Conservation (phyloP, 2,329 filamentous ascomycete species). For the Aspergillus flavus region DNA sequence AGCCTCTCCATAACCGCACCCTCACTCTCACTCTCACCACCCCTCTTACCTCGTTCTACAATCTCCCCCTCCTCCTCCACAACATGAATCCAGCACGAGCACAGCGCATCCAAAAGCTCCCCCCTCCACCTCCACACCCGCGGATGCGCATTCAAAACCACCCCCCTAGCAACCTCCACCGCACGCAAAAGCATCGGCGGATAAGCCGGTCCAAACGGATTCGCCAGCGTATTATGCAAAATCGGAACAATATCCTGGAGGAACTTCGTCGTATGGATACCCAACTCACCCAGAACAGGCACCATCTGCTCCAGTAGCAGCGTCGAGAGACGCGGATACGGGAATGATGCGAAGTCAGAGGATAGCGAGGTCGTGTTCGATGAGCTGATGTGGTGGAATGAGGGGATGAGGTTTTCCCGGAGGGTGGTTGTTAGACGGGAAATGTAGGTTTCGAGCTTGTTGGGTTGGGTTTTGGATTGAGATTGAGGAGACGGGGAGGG, state of each 20-base stretch:
- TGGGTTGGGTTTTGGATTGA: conserved; percentile 27
- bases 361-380: conserved; percentile 41
- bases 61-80: conserved; percentile 37
- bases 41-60: not conserved
- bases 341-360: conserved; percentile 48
- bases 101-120: conserved; percentile 65
- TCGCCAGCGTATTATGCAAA: conserved; percentile 64
- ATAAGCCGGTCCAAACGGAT: conserved; percentile 66
- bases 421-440: conserved; percentile 30
- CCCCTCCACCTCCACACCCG: conserved; percentile 64
- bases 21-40: conserved; percentile 5
- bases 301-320: conserved; percentile 38
- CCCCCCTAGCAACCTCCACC: conserved; percentile 55
- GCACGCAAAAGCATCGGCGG: conserved; percentile 58
- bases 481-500: conserved; percentile 7
- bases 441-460: conserved; percentile 26
- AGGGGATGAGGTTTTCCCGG: conserved; percentile 39
- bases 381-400: conserved; percentile 51
- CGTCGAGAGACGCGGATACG: conserved; percentile 52
- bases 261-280: conserved; percentile 42
- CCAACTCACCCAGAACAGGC: conserved; percentile 33
- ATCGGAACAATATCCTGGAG: conserved; percentile 68
- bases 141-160: conserved; percentile 70
- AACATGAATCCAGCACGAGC: conserved; percentile 65
- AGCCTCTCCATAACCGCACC: conserved; percentile 20